phyloP scores from a whole-genome alignment of 78 protist species.

The Dictyostelium discoideum region DNA sequence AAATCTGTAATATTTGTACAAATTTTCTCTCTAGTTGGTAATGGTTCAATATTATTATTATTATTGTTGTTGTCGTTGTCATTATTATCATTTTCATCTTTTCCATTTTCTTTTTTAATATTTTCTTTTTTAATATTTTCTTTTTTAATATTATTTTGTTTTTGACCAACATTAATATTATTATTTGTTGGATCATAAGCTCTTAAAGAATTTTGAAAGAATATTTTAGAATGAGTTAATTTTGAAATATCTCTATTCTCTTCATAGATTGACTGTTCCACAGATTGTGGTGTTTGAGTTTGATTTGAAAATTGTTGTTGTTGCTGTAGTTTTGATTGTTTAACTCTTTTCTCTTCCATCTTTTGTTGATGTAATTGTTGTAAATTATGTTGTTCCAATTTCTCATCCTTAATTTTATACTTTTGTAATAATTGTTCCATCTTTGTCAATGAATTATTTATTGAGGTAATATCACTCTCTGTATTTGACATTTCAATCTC shows the following conservation, averaged over 20 bases:
- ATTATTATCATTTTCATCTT: neutral
- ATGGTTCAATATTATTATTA: neutral
- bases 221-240: neutral
- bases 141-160: neutral
- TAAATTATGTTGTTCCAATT: neutral
- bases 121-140: too few species aligned
- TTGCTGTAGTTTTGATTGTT: neutral
- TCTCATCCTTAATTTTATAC: neutral
- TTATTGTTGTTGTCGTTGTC: neutral
- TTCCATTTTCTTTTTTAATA: neutral
- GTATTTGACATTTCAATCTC: slow-evolving; percentile 31
- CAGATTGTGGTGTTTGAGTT: neutral
- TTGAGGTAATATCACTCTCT: slow-evolving; percentile 16
- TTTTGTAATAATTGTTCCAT: neutral
- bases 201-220: slow-evolving; percentile 11
- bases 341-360: neutral
- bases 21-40: slow-evolving; percentile 3
- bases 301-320: neutral
- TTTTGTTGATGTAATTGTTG: neutral
- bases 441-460: neutral
- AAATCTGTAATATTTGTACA: slow-evolving; percentile 2
- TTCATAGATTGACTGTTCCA: neutral
- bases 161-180: neutral
- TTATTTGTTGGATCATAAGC: neutral
- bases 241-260: neutral